Conservation (phyloP, 176 grass and related monocot genomes). For the Eremochloa ophiuroides region DNA sequence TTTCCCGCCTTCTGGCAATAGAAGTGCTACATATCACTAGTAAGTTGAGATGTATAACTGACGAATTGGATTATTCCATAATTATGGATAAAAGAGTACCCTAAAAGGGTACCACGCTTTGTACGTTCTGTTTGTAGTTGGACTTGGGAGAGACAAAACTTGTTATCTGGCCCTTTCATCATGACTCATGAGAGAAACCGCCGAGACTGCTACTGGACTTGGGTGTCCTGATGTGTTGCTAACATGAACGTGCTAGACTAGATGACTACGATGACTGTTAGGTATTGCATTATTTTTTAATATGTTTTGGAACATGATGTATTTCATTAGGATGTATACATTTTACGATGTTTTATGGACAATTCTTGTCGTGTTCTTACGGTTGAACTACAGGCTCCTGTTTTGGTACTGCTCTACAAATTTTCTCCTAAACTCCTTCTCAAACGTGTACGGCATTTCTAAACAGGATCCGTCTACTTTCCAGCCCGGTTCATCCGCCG, state of each 20-base stretch:
- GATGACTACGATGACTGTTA: conserved; percentile 22
- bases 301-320: not conserved
- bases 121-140: not conserved
- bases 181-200: not conserved
- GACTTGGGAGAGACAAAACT: not conserved
- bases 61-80: not conserved
- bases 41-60: conserved; percentile 4
- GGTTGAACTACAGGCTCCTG: not conserved
- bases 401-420: not conserved
- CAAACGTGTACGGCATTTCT: not conserved
- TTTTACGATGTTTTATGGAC: not conserved
- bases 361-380: not conserved
- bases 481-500: not conserved
- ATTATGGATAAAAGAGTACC: not conserved
- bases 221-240: not conserved
- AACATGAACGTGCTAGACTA: conserved; percentile 21
- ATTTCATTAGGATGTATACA: not conserved
- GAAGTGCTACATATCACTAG: conserved; percentile 60
- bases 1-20: conserved; percentile 84
- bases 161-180: not conserved
- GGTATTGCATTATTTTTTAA: not conserved
- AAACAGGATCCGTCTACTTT: not conserved
- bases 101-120: not conserved
- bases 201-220: not conserved
- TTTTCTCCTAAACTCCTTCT: not conserved